Percentiles rank a stretch among this genome's conserved stretches.
Conservation (phyloP, 2,329 filamentous ascomycete species). For the Apiospora rasikravindrae region DNA sequence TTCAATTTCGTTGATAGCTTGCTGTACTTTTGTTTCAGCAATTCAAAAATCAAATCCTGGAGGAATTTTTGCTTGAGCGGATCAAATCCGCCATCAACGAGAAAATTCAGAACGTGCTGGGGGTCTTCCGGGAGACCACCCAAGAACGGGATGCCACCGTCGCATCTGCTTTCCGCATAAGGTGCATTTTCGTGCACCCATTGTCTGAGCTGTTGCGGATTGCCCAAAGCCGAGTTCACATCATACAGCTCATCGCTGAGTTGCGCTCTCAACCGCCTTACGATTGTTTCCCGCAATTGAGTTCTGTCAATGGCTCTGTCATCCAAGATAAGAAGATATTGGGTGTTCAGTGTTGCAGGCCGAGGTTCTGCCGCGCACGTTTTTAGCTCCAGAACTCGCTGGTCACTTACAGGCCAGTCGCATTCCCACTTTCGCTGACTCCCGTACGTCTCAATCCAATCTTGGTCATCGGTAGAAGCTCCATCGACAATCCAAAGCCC, state of each 20-base stretch:
- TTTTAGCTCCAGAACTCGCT: too few relatives aligned
- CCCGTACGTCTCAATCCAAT: too few relatives aligned
- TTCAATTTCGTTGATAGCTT: constrained; percentile 59
- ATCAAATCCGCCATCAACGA: constrained; percentile 66
- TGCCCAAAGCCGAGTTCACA: constrained; percentile 25
- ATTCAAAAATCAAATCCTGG: constrained; percentile 30
- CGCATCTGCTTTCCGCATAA: constrained; percentile 35
- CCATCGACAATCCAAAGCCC: too few relatives aligned
- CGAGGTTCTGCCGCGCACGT: too few relatives aligned
- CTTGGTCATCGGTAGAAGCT: too few relatives aligned
- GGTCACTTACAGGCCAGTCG: too few relatives aligned
- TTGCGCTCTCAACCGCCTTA: constrained; percentile 55
- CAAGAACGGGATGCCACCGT: constrained; percentile 47
- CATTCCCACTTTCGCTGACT: too few relatives aligned
- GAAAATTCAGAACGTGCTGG: constrained; percentile 56
- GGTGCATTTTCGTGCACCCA: constrained; percentile 55
- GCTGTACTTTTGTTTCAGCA: constrained; percentile 31
- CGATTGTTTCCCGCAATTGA: constrained; percentile 54
- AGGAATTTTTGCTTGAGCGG: constrained; percentile 54
- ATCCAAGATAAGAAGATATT: constrained; percentile 65
- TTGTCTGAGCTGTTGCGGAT: constrained; percentile 54
- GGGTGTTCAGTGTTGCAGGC: too few relatives aligned
- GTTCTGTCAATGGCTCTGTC: constrained; percentile 56
- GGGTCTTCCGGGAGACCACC: constrained; percentile 55
- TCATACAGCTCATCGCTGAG: constrained; percentile 49